Conservation (phyloP, 2,329 filamentous ascomycete species). For the Colletotrichum tamarilloi region DNA sequence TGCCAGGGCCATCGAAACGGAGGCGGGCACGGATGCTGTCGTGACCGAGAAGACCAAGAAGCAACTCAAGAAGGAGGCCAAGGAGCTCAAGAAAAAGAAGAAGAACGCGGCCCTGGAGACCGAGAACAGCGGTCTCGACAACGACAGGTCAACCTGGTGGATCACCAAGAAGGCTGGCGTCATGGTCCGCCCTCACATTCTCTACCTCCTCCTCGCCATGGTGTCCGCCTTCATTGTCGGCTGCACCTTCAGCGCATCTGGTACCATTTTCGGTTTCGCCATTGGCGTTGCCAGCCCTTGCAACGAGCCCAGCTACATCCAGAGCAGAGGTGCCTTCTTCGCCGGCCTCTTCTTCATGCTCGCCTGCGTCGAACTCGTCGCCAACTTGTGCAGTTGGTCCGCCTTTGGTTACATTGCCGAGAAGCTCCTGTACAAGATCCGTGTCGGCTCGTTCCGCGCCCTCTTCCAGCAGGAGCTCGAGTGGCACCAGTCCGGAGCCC, state of each 20-base stretch:
- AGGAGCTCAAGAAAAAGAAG: slow-evolving; percentile 46
- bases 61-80: slow-evolving; percentile 41
- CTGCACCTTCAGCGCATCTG: slow-evolving; percentile 62
- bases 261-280: slow-evolving; percentile 60
- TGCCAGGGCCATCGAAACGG: slow-evolving; percentile 16
- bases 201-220: slow-evolving; percentile 53
- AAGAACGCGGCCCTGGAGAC: slow-evolving; percentile 44
- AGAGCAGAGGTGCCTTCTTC: slow-evolving; percentile 57
- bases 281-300: slow-evolving; percentile 59
- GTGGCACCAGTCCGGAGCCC: slow-evolving; percentile 76
- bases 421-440: slow-evolving; percentile 71
- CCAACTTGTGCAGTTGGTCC: slow-evolving; percentile 67
- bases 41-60: slow-evolving; percentile 51
- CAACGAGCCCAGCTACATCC: slow-evolving; percentile 51
- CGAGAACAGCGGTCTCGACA: slow-evolving; percentile 49
- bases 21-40: slow-evolving; percentile 48
- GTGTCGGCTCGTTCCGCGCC: slow-evolving; percentile 72
- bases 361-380: slow-evolving; percentile 57
- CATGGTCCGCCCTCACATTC: slow-evolving; percentile 52
- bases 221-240: slow-evolving; percentile 65
- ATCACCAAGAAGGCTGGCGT: slow-evolving; percentile 50
- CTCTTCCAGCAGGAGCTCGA: slow-evolving; percentile 74
- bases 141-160: slow-evolving; percentile 51
- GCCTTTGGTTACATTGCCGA: slow-evolving; percentile 65
- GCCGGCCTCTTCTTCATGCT: slow-evolving; percentile 67